phyloP scores from a whole-genome alignment of 805 yeast species.

The Ogataea ramenticola region DNA sequence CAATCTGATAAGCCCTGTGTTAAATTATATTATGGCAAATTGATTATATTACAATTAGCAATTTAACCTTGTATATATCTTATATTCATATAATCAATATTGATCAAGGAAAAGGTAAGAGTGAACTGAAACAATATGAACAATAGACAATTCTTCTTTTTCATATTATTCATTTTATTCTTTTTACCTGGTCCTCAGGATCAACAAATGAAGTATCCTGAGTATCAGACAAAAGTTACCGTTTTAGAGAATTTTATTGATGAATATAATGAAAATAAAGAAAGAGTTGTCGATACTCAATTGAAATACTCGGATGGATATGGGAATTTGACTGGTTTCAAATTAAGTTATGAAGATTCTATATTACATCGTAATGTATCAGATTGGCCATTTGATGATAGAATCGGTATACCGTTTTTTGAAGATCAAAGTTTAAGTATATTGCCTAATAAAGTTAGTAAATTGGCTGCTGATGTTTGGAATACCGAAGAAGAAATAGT shows the following conservation, averaged over 20 bases:
- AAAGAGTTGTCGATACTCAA: not conserved
- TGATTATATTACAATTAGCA: too few relatives aligned
- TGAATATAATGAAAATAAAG: conserved; percentile 12
- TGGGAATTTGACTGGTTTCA: conserved; percentile 70
- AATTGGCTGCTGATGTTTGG: conserved; percentile 50
- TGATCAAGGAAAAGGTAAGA: not conserved
- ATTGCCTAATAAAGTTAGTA: conserved; percentile 51
- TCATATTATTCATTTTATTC: conserved; percentile 32
- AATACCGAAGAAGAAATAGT: conserved; percentile 20
- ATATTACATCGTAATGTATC: conserved; percentile 34
- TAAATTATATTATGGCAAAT: too few relatives aligned
- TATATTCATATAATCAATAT: not conserved
- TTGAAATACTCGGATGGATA: conserved; percentile 44
- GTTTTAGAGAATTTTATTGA: conserved; percentile 29
- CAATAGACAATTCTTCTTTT: conserved; percentile 23
- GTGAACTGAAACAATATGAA: conserved; percentile 2
- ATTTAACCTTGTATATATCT: too few relatives aligned
- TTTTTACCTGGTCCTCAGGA: conserved; percentile 34
- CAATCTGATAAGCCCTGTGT: too few relatives aligned
- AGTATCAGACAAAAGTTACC: conserved; percentile 13
- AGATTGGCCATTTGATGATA: conserved; percentile 49
- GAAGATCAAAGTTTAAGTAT: conserved; percentile 49
- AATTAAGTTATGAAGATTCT: conserved; percentile 56
- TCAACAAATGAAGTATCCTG: conserved; percentile 21
- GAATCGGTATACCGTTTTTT: conserved; percentile 28